Base-by-base conservation (phyloP, 108 stramenopile species). In the Nannochloropsis salina region DNA sequence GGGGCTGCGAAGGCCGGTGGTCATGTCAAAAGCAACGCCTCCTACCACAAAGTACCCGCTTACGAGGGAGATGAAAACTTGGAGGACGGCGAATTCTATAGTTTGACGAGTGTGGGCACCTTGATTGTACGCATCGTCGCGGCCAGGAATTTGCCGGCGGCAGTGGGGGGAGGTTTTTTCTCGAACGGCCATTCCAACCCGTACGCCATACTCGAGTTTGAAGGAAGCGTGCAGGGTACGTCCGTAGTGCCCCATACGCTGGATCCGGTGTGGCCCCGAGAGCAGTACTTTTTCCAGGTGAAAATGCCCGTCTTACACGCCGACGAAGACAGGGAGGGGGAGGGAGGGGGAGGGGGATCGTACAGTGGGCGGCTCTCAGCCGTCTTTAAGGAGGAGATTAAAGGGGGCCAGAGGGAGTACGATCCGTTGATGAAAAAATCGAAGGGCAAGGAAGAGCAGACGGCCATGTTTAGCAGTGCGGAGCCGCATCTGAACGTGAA, bases 71-170 rank as follows among this genome's bases (percentile, higher is more conserved):
- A 31, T 31, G 31, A 31, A 31, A 31, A 31, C 1, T 31, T n/a
- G 61, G 61, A 74, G 20, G 61, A 74, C 61, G 61, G 20, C 8
- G 61, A 74, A n/a, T 74, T n/a, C 61, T 74, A 74, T 8, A n/a
- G 61, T n/a, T n/a, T 74, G 8, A 74, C 61, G n/a, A 74, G 61
- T n/a, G 61, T 74, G 61, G 61, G 61, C 61, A 74, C 61, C 61
- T 74, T 74, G 61, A 74, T 74, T 6, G 61, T 74, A 15, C 61
- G 61, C 20, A 74, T 74, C 61, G 61, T 74, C 4, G 61, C 61
- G 20, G 61, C 61, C n/a, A 15, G 61, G 61, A n/a, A n/a, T n/a
- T 74, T 74, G 61, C 61, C 61, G 61, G 61, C 61, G 15, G 61
- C 61, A n/a, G n/a, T 74, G 15, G 61, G 20, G 61, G 61, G 61